Evolutionary conservation across 1,284 basidiomycete species (phyloP).

Genomic region (Melampsora allii-populina): DNA sequence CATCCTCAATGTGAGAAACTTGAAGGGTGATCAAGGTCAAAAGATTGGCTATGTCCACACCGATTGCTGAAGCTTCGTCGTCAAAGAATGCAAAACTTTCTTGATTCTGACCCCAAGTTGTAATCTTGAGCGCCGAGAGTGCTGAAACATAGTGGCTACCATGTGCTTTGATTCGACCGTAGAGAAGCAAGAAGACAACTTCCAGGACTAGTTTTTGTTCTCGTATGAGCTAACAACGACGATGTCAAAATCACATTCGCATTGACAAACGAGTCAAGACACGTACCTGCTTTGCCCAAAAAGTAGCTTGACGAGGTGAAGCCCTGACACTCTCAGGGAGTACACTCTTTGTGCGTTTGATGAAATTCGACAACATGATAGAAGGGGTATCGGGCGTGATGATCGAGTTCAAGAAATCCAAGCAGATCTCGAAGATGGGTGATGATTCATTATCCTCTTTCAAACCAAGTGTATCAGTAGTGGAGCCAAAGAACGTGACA

Average conservation of each 20-base stretch:
- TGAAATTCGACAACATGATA: constrained; percentile 18
- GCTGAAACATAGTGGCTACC: constrained; percentile 17
- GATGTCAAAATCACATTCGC: background rate
- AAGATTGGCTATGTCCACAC: constrained; percentile 24
- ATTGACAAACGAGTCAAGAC: background rate
- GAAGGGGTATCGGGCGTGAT: constrained; percentile 25
- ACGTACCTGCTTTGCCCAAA: constrained; percentile 41
- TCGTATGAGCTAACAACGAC: constrained; percentile 21
- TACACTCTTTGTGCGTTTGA: constrained; percentile 27
- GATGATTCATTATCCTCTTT: constrained; percentile 39
- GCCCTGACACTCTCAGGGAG: constrained; percentile 19
- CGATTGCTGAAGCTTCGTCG: constrained; percentile 31
- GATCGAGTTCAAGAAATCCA: constrained; percentile 23
- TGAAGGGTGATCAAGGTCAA: constrained; percentile 39
- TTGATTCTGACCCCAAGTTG: constrained; percentile 37
- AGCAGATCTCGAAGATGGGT: constrained; percentile 24
- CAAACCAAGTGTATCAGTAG: background rate
- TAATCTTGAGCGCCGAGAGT: constrained; percentile 21
- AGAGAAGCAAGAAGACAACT: constrained; percentile 40
- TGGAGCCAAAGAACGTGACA: background rate
- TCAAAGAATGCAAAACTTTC: constrained; percentile 32
- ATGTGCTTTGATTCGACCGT: constrained; percentile 20
- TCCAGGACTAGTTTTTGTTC: constrained; percentile 42
- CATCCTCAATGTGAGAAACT: constrained; percentile 33
- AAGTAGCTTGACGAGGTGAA: constrained; percentile 29